phyloP scores from a whole-genome alignment of 2,329 filamentous ascomycete species.

The Chaetothyriales sp. region DNA sequence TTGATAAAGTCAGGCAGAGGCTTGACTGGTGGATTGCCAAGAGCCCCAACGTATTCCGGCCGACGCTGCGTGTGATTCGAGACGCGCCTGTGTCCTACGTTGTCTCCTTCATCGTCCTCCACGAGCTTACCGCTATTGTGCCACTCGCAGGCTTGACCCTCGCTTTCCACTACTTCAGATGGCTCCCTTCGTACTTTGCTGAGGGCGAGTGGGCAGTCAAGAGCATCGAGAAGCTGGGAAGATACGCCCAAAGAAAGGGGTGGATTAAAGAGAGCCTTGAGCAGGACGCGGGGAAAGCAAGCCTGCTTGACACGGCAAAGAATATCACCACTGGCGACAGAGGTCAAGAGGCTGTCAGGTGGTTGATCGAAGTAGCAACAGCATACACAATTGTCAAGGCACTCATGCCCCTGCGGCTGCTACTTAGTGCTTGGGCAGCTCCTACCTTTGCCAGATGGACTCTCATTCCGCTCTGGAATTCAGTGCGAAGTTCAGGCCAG shows the following conservation, averaged over 20 bases:
- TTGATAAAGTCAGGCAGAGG: not conserved
- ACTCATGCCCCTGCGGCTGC: conserved; percentile 60
- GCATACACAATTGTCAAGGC: conserved; percentile 86
- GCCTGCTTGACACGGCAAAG: conserved; percentile 2
- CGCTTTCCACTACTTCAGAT: conserved; percentile 64
- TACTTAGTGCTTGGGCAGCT: conserved; percentile 70
- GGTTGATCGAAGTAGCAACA: conserved; percentile 58
- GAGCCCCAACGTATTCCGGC: conserved; percentile 12
- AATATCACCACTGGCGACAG: conserved; percentile 5
- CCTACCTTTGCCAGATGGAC: conserved; percentile 74
- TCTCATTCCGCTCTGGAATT: conserved; percentile 33
- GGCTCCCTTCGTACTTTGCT: conserved; percentile 46
- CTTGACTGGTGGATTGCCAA: conserved; percentile 14
- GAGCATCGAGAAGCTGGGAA: conserved; percentile 58
- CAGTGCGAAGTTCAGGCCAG: conserved; percentile 3
- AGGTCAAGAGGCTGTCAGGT: conserved; percentile 33
- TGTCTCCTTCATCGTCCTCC: conserved; percentile 71
- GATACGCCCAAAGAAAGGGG: conserved; percentile 61
- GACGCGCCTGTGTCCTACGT: conserved; percentile 69
- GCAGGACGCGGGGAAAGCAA: conserved; percentile 27
- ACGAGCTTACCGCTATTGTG: conserved; percentile 77
- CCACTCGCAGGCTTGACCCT: conserved; percentile 62
- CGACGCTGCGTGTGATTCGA: conserved; percentile 35
- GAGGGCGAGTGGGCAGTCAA: conserved; percentile 41
- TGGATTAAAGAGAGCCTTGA: conserved; percentile 52